Evolutionary conservation across 129 eudicot species (phyloP), one percentile per base, ranked within the genome.

Genomic region (Helichrysum umbraculigerum): DNA sequence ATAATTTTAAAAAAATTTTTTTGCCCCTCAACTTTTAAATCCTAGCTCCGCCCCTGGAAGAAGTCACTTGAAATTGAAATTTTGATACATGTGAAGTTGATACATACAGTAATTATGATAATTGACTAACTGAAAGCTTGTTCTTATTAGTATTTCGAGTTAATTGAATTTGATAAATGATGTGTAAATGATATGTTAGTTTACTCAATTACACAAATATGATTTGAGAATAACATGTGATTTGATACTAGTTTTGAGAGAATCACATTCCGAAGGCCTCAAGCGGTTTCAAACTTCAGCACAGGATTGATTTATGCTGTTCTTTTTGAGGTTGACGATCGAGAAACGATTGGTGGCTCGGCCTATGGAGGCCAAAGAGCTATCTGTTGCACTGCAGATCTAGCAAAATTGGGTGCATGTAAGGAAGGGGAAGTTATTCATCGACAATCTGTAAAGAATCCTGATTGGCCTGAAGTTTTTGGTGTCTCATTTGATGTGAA

Each of bases 291-390:
- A 70, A 92, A 89, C 67, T 81, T 84, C 78, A 89, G 87, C 86
- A 72, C 92, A 66, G 78, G 78, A 29, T 58, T 81, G 33, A 79
- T 92, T 20, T 90, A 92, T 35, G 96, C 91, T 52, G 51, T 92
- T 47, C 66, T 87, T 66, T 92, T 92, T 81, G 97, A 89, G 82
- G 96, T 92, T 32, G 89, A 89, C 66, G 97, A 92, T 76, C 84
- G 93, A 71, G 96, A 92, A 71, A 79, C 85, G 35, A 92, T 92
- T 60, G 96, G 97, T 2, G 96, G 97, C 28, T 92, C 96, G 5
- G 97, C 96, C 32, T 89, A 92, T 70, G 96, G 96, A 21, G 97
- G 97, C 70, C 97, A 92, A 66, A 87, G 93, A 76, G 92, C 96
- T 73, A 86, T 92, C 21, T 89, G 97, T 79, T 92, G 97, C 85